Evolutionary conservation across 2,329 filamentous ascomycete genomes (phyloP).

Genomic region (Pseudogymnoascus destructans): DNA sequence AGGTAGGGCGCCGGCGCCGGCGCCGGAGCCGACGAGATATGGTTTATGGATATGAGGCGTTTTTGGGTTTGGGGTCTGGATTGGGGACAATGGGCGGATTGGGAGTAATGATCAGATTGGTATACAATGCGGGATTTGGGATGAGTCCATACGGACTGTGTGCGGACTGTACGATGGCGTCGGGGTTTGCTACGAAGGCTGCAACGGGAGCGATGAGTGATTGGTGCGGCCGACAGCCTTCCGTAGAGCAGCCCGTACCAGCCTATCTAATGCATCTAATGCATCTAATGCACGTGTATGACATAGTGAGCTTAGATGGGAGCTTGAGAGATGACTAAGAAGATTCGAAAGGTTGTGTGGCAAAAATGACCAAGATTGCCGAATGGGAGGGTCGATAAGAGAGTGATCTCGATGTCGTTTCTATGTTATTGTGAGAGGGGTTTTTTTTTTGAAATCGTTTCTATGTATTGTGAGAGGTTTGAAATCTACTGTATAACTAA

Average conservation of each 20-base stretch:
- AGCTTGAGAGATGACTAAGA: not conserved
- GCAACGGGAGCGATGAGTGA: not conserved
- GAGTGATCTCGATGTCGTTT: not conserved
- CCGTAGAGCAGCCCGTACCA: not conserved
- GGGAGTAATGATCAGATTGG: not conserved
- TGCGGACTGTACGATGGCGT: not conserved
- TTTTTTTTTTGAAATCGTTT: too few relatives aligned
- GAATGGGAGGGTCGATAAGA: not conserved
- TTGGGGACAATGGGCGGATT: not conserved
- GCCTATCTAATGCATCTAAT: too few relatives aligned
- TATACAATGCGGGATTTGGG: not conserved
- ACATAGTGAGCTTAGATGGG: not conserved
- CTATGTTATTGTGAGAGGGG: too few relatives aligned
- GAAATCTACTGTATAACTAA: too few relatives aligned
- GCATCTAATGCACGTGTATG: constrained; percentile 2
- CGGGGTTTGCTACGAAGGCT: not conserved
- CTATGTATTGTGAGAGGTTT: not conserved
- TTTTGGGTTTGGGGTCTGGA: not conserved
- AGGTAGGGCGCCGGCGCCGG: not conserved
- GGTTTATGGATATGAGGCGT: not conserved
- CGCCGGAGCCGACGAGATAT: not conserved
- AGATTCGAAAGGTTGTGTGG: not conserved
- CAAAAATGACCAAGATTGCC: not conserved
- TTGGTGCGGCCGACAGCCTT: not conserved
- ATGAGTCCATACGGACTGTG: not conserved